Base-by-base conservation (phyloP, 192 early-diverging fungal species). In the Chytriomyces hyalinus region DNA sequence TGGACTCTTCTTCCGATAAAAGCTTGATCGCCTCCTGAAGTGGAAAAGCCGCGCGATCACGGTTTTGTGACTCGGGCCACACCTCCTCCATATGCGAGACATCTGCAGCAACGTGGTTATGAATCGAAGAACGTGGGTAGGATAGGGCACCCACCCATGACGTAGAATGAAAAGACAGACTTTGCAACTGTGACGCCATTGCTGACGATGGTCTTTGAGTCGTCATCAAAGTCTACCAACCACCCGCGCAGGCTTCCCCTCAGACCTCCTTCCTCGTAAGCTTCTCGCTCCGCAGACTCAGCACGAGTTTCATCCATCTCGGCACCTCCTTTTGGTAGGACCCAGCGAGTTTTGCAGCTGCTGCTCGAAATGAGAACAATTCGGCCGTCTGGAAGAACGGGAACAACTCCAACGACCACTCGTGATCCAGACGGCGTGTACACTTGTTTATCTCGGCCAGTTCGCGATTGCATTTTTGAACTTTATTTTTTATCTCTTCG, bases 241-340 rank as follows among this genome's bases (percentile, higher is more conserved):
- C 36, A 36, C n/a, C 13, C 15, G 24, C 65, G 17, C 10, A 76
- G 10, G 17, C 11, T 43, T 7, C 75, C 75, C 3, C 49, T 17
- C n/a, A 76, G n/a, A 3, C 75, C 75, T 24, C 48, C 75, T 51
- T 76, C 75, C 36, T 76, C 75, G 36, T 22, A 76, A 6, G 75
- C 75, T 45, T 76, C 75, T 11, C 75, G 8, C 7, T 11, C 8
- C 20, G 75, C 75, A 22, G 36, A 17, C 61, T 66, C 45, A 20
- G 20, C 45, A 13, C 20, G 26, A n/a, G 64, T 67, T 45, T 76
- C 75, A 51, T 76, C 75, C 7, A 20, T 9, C 49, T 76, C 75
- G 65, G 75, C 75, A 28, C 75, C 75, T n/a, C 75, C 75, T 49
- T 76, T 76, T 7, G 75, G 75, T 2, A 76, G 24, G 6, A 76